These are phyloP conservation scores for Keithomyces neogunnii DNA, from an alignment of 2,329 filamentous ascomycete genomes.

Conservation along the genomic window DNA sequence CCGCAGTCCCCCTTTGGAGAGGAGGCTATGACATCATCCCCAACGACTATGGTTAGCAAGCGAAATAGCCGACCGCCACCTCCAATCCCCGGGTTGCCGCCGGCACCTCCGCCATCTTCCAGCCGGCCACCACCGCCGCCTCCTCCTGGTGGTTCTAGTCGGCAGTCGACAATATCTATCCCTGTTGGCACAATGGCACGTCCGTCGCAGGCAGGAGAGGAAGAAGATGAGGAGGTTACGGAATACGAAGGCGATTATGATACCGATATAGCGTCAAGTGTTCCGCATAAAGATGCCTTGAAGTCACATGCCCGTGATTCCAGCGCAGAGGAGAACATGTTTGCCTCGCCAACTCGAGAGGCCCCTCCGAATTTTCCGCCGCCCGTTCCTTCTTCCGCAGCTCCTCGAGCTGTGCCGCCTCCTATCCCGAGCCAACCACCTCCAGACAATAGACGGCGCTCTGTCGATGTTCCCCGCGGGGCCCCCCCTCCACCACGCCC, in stretches of 20 bases:
- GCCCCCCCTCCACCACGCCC: slow-evolving; percentile 55
- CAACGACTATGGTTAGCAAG: slow-evolving; percentile 32
- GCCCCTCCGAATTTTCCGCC: slow-evolving; percentile 41
- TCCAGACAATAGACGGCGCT: slow-evolving; percentile 47
- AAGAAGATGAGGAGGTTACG: slow-evolving; percentile 70
- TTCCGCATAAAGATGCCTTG: slow-evolving; percentile 87
- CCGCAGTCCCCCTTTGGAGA: slow-evolving; percentile 27
- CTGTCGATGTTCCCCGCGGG: slow-evolving; percentile 61
- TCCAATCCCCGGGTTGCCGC: slow-evolving; percentile 51
- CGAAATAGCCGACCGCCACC: slow-evolving; percentile 49
- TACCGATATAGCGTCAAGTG: slow-evolving; percentile 90
- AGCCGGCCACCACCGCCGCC: slow-evolving; percentile 57
- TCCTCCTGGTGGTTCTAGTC: slow-evolving; percentile 34
- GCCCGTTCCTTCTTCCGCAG: slow-evolving; percentile 43
- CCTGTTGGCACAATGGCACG: slow-evolving; percentile 33
- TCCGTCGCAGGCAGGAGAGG: slow-evolving; percentile 42
- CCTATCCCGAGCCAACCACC: slow-evolving; percentile 55
- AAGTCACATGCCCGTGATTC: slow-evolving; percentile 73
- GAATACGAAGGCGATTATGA: slow-evolving; percentile 98
- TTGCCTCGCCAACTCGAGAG: slow-evolving; percentile 45
- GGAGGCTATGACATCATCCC: slow-evolving; percentile 37
- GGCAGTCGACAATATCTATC: slow-evolving; percentile 51
- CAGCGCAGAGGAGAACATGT: slow-evolving; percentile 62
- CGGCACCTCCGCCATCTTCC: slow-evolving; percentile 38
- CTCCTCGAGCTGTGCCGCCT: slow-evolving; percentile 54